Percentiles rank a stretch among this genome's conserved stretches.
phyloP scores from a whole-genome alignment of 2,329 filamentous ascomycete species.

The Fusarium drepaniforme region DNA sequence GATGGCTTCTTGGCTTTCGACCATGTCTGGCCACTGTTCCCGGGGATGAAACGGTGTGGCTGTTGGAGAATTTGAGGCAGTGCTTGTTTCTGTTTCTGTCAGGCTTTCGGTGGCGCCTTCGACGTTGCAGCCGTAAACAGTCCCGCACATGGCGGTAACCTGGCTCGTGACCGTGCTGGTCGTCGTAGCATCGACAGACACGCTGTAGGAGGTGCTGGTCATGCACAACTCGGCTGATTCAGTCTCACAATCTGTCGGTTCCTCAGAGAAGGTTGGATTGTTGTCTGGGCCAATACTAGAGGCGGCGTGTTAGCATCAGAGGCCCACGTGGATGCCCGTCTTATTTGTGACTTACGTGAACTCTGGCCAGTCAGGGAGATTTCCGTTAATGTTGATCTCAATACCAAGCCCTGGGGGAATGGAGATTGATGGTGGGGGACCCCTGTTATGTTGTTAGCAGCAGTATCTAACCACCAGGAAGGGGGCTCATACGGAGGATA shows the following conservation, averaged over 20 bases:
- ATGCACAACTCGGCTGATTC: not conserved
- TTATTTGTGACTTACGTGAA: not conserved
- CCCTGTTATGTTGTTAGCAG: not conserved
- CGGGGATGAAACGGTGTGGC: not conserved
- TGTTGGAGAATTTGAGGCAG: not conserved
- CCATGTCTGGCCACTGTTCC: not conserved
- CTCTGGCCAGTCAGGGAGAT: not conserved
- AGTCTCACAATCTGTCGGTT: not conserved
- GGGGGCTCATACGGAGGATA: not conserved
- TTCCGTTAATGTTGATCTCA: not conserved
- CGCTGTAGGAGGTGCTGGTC: not conserved
- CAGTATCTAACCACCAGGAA: not conserved
- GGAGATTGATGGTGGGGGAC: not conserved
- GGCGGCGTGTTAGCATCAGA: not conserved
- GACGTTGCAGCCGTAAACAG: constrained; percentile 9
- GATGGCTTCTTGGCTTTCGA: not conserved
- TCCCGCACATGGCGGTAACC: constrained; percentile 2
- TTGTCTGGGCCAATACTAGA: not conserved
- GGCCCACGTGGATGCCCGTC: accelerated
- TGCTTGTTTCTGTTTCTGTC: not conserved
- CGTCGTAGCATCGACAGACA: not conserved
- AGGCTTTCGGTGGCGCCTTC: not conserved
- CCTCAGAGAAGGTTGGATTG: not conserved
- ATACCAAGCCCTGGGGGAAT: not conserved
- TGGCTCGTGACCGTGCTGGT: not conserved